phyloP scores from a whole-genome alignment of 495 filamentous ascomycete species.

The Hypoxylon subgilvum region DNA sequence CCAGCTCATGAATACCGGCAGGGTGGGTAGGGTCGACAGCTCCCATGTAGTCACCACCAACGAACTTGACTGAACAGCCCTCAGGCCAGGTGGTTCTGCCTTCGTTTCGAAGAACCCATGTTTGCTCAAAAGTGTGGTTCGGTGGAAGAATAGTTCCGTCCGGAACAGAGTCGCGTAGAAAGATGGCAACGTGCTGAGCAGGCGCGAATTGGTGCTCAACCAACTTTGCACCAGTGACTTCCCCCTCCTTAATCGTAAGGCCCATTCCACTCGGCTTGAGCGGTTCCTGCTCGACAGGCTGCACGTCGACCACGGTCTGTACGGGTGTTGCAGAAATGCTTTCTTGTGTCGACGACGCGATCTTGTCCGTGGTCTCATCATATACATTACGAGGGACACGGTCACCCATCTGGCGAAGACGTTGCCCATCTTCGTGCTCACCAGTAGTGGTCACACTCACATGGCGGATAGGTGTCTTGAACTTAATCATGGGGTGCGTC shows the following conservation, averaged over 20 bases:
- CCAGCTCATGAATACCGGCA: conserved; percentile 72
- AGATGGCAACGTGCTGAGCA: conserved; percentile 70
- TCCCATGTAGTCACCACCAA: conserved; percentile 95
- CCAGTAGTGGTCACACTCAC: conserved; percentile 85
- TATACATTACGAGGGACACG: conserved; percentile 25
- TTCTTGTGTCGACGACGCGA: conserved; percentile 50
- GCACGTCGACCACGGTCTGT: conserved; percentile 74
- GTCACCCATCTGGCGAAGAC: conserved; percentile 72
- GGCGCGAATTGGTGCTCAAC: conserved; percentile 38
- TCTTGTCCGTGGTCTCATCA: conserved; percentile 58
- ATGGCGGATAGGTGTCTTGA: conserved; percentile 90
- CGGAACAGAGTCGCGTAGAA: conserved; percentile 74
- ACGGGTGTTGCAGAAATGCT: conserved; percentile 67
- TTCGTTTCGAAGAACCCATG: conserved; percentile 88
- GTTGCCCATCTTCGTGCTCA: conserved; percentile 69
- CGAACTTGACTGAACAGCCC: conserved; percentile 87
- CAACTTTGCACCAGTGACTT: conserved; percentile 24
- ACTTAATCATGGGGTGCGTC: conserved; percentile 95
- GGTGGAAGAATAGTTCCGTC: conserved; percentile 77
- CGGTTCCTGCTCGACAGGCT: conserved; percentile 55
- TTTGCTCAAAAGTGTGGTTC: conserved; percentile 79
- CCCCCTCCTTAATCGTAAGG: conserved; percentile 48
- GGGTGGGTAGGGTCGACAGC: conserved; percentile 79
- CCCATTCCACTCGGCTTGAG: conserved; percentile 40
- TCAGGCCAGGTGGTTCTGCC: conserved; percentile 81